Base-by-base conservation (phyloP, 768 basidiomycete genomes). In the Pilatotrama ljubarskyi region DNA sequence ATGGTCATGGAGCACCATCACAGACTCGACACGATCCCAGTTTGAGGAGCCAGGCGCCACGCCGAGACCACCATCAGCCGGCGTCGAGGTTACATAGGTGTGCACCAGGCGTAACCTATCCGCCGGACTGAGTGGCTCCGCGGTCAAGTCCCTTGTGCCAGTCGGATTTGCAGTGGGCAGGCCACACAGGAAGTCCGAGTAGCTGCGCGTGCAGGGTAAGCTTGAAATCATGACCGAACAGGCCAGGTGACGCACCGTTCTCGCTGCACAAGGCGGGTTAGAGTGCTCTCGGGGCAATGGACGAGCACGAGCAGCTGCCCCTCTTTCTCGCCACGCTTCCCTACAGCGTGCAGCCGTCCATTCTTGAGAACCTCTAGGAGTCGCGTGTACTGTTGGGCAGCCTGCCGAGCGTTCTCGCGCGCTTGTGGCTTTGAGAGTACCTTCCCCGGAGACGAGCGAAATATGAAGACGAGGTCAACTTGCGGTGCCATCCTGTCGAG, bases 1-100 rank as follows among this genome's bases (percentile, higher is more conserved):
- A 17, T 84, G 82, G 72, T 98, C 88, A 67, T 98, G 96, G 8
- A 98, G 77, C 1, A 87, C 84, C 78, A 93, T 85, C 51, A 97
- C 82, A 20, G 86, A 85, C 66, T 92, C 86, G 8, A 97, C 82
- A 50, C 90, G 84, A 63, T 86, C 82, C 92, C 93, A 98, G 52
- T 85, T 82, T 14, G 80, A 73, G 22, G 84, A 78, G 14, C 82
- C 84, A 1, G 91, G 87, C 8, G 86, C 84, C 48, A 98, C 84
- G 1, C 91, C 93, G 1, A 96, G 82, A 5, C 94, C 95, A 10
- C 92, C 88, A 52, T 95, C 94, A n/a, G 77, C 68, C 0, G 80
- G 77, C 0, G 83, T 84, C 1, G 88, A 84, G 2, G 91, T 85
- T 60, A 95, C 77, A 69, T 87, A 88, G 7, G 79, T 70, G 67